Evolutionary conservation across 805 yeast species (phyloP), one percentile per base, ranked within the genome.

Genomic region (Barnettozyma botsteinii): DNA sequence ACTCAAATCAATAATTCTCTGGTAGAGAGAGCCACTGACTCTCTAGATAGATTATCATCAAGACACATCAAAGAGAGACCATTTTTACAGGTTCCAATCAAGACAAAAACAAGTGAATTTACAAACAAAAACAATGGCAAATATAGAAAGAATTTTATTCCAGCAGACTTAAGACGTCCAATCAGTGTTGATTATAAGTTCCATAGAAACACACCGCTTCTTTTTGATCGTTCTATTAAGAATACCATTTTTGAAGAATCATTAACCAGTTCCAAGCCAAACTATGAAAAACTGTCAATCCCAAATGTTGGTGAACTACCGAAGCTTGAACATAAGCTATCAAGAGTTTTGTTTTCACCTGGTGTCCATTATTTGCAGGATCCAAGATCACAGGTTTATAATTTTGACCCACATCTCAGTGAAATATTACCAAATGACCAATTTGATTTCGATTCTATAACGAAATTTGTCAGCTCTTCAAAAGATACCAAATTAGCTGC

Each of bases 281-380:
- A 9, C 10, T 35, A 40, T 27, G 20, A 35, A 15, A 32, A 27
- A 18, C 15, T 40, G 9, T n/a, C 27, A 4, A 11, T 15, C 4
- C 21, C 35, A 4, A 22, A 12, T 12, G 25, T 27, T 19, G 4
- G 29, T 7, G 28, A 37, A 7, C 48, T 54, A 1, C 89, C 96
- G 0, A 55, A 49, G 14, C 61, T 91, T 28, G 73, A 78, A 9
- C 87, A 84, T 51, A 73, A 72, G 36, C 68, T 93, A 15, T 81
- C 83, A 27, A 64, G 83, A 31, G 88, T 83, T 0, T 61, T 91
- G 11, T 85, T 83, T 56, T 79, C 82, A 23, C 96, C 96, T 0
- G 94, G 73, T 0, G 81, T 85, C 2, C 95, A 88, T 50, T 80
- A 73, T 44, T 59, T 85, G 24, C 78, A 77, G 53, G 96, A 89